Evolutionary conservation across 768 basidiomycete species (phyloP).

Genomic region (Galerina sulciceps): DNA sequence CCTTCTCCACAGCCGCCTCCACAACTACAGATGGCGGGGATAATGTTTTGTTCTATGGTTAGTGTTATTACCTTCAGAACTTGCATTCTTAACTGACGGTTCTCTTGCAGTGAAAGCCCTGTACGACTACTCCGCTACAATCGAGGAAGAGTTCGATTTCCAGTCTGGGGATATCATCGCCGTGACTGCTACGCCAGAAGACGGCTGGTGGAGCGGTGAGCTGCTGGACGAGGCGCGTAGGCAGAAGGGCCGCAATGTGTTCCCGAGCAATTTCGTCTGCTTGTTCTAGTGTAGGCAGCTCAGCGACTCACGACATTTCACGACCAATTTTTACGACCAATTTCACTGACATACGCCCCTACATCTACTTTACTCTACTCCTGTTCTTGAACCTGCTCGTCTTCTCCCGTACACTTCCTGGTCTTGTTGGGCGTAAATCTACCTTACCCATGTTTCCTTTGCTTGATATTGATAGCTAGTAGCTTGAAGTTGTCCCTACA

Average conservation of each 20-base stretch:
- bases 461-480: too few species aligned
- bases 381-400: too few species aligned
- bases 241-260: conserved; percentile 73
- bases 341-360: background rate
- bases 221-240: conserved; percentile 77
- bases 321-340: background rate
- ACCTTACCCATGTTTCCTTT: too few species aligned
- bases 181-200: conserved; percentile 91
- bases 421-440: too few species aligned
- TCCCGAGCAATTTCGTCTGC: conserved; percentile 89
- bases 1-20: conserved; percentile 39
- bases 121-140: conserved; percentile 84
- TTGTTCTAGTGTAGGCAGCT: conserved; percentile 54
- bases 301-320: background rate
- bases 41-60: conserved; percentile 88
- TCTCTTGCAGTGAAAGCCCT: conserved; percentile 75
- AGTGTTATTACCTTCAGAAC: conserved; percentile 30
- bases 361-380: too few species aligned
- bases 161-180: conserved; percentile 94
- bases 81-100: background rate
- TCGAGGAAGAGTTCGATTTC: conserved; percentile 96
- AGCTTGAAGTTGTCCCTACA: too few species aligned
- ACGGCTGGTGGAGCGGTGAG: conserved; percentile 98
- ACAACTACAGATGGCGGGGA: conserved; percentile 84
- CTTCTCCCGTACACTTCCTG: too few species aligned